Conservation (phyloP, 441 rosid genomes). For the Croton setiger region DNA sequence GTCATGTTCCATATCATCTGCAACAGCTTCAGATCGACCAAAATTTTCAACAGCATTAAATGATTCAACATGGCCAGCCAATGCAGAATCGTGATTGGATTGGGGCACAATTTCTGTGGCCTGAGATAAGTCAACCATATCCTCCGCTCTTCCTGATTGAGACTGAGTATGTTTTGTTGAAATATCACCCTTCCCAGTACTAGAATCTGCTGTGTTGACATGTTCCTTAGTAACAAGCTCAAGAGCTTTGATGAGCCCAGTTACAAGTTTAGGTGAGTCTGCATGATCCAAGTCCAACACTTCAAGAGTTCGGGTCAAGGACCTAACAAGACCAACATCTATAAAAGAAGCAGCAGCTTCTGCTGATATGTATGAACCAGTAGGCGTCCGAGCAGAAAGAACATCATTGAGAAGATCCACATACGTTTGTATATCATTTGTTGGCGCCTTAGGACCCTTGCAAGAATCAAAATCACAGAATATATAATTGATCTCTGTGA, state of each 20-base stretch:
- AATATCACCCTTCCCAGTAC: slow-evolving; percentile 61
- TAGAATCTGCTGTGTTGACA: slow-evolving; percentile 62
- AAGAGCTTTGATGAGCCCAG: slow-evolving; percentile 80
- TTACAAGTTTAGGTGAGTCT: slow-evolving; percentile 85
- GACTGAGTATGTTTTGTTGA: slow-evolving; percentile 46
- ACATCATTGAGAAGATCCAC: slow-evolving; percentile 90
- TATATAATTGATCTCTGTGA: slow-evolving; percentile 67
- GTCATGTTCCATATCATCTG: slow-evolving; percentile 98
- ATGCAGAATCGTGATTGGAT: slow-evolving; percentile 54
- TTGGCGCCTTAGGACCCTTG: slow-evolving; percentile 56
- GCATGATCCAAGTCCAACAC: slow-evolving; percentile 89
- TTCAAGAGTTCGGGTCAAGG: slow-evolving; percentile 79
- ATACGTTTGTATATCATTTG: slow-evolving; percentile 61
- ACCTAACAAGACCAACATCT: slow-evolving; percentile 84
- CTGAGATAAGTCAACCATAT: slow-evolving; percentile 52
- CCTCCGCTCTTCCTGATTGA: slow-evolving; percentile 59
- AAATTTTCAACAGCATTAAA: slow-evolving; percentile 49
- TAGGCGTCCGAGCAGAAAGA: slow-evolving; percentile 79
- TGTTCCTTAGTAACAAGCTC: slow-evolving; percentile 97
- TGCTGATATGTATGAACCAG: slow-evolving; percentile 77
- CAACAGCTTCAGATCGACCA: slow-evolving; percentile 81
- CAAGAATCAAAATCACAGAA: slow-evolving; percentile 67
- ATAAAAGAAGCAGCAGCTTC: slow-evolving; percentile 94
- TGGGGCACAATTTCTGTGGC: slow-evolving; percentile 55
- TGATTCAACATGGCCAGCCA: slow-evolving; percentile 53